Evolutionary conservation across 441 rosid genomes (phyloP), one percentile per base, ranked within the genome.

Genomic region (Oxalis stricta): DNA sequence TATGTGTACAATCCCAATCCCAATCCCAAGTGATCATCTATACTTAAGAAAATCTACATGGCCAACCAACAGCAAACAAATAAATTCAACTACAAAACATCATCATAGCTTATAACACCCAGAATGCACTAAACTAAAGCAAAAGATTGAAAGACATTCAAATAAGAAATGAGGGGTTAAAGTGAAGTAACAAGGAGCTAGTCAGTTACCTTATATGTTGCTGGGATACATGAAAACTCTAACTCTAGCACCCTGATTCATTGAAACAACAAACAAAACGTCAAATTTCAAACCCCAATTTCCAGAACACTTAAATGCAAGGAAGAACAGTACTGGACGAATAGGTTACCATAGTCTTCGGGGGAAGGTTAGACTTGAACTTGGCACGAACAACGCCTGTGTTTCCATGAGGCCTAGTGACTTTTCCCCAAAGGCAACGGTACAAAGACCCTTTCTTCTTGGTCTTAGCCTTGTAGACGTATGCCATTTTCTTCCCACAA

Each of bases 361-460:
- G 96, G 44, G 94, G 92, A 37, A 83, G 68, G 59, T 86, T 86
- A 0, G 88, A 72, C 50, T 75, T 86, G 76, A 86, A 86, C 60
- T 80, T 86, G 1, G 94, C 80, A 0, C 92, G 87, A 38, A 80
- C 96, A 5, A 83, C 78, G 30, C 94, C 96, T 2, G 80, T 76
- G 71, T 83, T 86, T 52, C 96, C 94, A 5, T 83, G 96, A 55
- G 94, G 80, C 72, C 96, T 76, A 1, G 60, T 7, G 5, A 86
- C 92, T 51, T 86, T 86, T 1, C 96, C 96, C 96, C 94, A 86
- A 39, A 86, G 80, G 66, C 94, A 83, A 1, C 96, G 82, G 52
- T 86, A 86, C 18, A 78, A 85, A 26, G 73, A 58, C 1, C 86
- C 94, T 1, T 71, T 71, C 68, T 75, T 78, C 82, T 83, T 86